Evolutionary conservation across 768 basidiomycete genomes (phyloP).

Genomic region (Termitomyces heimii): DNA sequence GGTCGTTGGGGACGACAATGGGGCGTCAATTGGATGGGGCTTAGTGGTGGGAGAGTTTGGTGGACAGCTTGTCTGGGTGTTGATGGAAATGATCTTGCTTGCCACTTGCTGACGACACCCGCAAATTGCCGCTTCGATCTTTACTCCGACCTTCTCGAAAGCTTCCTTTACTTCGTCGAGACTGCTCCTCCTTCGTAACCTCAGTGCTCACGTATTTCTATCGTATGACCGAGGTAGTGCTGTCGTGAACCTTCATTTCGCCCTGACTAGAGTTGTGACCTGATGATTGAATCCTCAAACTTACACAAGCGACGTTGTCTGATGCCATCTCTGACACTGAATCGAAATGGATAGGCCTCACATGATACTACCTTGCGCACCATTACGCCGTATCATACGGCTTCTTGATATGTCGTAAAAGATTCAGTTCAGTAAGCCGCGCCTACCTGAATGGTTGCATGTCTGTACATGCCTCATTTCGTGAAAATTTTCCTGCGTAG

Average conservation of each 20-base stretch:
- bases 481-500: background rate
- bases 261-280: background rate
- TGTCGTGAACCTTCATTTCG: background rate
- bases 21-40: constrained; percentile 16
- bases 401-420: background rate
- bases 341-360: background rate
- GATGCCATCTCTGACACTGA: background rate
- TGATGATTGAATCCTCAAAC: background rate
- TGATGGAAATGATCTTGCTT: constrained; percentile 21
- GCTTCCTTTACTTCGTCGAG: background rate
- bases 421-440: background rate
- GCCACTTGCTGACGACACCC: constrained; percentile 17
- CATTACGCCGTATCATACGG: background rate
- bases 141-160: constrained; percentile 9
- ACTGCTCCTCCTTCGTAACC: background rate
- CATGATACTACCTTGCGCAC: background rate
- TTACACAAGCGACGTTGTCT: background rate
- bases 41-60: constrained; percentile 20
- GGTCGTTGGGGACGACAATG: constrained; percentile 20
- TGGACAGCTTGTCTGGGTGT: constrained; percentile 16
- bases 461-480: background rate
- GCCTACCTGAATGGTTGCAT: background rate
- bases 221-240: background rate
- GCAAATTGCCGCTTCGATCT: constrained; percentile 15
- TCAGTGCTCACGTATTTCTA: background rate